phyloP scores from a whole-genome alignment of 78 protist genomes.

The Fonticula alba region DNA sequence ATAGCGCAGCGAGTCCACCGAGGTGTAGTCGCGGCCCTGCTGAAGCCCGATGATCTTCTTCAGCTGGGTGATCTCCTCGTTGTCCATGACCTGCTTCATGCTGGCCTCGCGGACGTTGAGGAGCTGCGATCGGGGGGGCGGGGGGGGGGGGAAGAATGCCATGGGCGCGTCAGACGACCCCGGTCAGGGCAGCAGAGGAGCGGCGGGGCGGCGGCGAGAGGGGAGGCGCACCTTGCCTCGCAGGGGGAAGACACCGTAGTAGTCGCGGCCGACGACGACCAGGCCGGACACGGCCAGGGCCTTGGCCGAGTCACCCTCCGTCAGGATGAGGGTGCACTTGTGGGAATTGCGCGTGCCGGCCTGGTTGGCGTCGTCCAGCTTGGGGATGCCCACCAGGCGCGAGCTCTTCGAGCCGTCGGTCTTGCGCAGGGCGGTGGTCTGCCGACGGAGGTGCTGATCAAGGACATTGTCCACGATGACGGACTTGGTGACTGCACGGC shows the following conservation, averaged over 20 bases:
- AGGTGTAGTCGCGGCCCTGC: constrained; percentile 35
- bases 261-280: constrained; percentile 76
- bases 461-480: too few species aligned
- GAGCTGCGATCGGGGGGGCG: too few species aligned
- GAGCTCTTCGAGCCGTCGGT: constrained; percentile 7
- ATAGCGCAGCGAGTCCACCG: constrained; percentile 62
- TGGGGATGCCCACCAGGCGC: constrained; percentile 43
- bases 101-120: constrained; percentile 90
- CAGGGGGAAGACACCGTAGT: constrained; percentile 96
- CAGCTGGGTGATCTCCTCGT: constrained; percentile 66
- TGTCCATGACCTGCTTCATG: constrained; percentile 12
- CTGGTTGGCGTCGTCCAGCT: constrained; percentile 67
- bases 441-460: too few species aligned
- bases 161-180: too few species aligned
- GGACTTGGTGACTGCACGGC: background rate
- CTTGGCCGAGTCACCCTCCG: constrained; percentile 96
- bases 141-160: too few species aligned
- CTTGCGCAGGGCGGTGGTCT: too few species aligned
- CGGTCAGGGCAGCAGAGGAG: too few species aligned
- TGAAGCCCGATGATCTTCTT: constrained; percentile 77
- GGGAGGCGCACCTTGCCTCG: constrained; percentile 93
- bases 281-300: constrained; percentile 60
- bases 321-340: constrained; percentile 80
- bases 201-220: too few species aligned
- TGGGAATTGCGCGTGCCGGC: too few species aligned